Percentiles rank a stretch among this genome's conserved stretches.
These are phyloP conservation scores for Paramecium primaurelia DNA, from an alignment of 73 alveolate species.

Conservation along the genomic window DNA sequence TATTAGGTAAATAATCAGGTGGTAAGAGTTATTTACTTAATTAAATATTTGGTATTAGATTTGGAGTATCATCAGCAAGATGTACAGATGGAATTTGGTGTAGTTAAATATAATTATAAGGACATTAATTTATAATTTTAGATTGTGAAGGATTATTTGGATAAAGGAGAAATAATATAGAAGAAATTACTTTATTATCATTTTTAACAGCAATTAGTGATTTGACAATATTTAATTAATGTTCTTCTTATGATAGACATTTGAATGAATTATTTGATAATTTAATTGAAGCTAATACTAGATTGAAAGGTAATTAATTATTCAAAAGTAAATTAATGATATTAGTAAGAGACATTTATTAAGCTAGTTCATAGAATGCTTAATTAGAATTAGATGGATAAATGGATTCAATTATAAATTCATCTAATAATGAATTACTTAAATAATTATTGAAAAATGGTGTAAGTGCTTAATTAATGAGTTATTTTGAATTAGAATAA, in stretches of 20 bases:
- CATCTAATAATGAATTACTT: not conserved
- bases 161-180: not conserved
- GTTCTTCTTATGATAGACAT: conserved; percentile 23
- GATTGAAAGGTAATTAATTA: not conserved
- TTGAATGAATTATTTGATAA: conserved; percentile 4
- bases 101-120: not conserved
- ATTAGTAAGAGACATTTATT: not conserved
- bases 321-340: conserved; percentile 29
- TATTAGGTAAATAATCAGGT: conserved; percentile 60
- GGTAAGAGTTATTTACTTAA: conserved; percentile 69
- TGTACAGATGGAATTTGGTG: conserved; percentile 78
- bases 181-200: not conserved
- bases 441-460: not conserved
- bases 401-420: not conserved
- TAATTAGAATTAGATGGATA: not conserved
- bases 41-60: conserved; percentile 67
- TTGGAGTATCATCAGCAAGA: conserved; percentile 68
- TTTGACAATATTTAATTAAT: conserved; percentile 56
- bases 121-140: not conserved
- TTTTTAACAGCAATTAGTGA: conserved; percentile 30
- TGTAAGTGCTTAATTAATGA: not conserved
- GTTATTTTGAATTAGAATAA: conserved; percentile 2
- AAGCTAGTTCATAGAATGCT: not conserved
- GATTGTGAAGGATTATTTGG: conserved; percentile 57
- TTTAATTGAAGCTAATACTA: not conserved